Evolutionary conservation across 179 eudicot species (phyloP), one percentile per base, ranked within the genome.

Genomic region (Monotropa hypopitys): DNA sequence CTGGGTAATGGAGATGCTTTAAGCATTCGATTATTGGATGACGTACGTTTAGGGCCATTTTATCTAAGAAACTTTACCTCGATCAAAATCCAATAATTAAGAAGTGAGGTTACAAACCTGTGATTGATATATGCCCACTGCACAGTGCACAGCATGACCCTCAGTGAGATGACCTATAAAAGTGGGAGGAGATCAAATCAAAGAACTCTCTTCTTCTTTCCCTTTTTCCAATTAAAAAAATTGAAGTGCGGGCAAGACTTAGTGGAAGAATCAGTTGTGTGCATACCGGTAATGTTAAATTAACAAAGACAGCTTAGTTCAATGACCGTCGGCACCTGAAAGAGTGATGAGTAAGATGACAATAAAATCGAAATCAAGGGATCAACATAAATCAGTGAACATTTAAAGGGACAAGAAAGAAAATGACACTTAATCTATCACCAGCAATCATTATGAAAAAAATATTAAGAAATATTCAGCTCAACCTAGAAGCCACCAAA

Each of bases 261-360:
- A 51, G 10, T n/a, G 20, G 15, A 16, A 67, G 20, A 67, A 50
- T 35, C 26, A 67, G 42, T 51, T 49, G 23, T 21, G 32, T 20
- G 42, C 80, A 46, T 76, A 84, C 87, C 85, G 80, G 75, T 54
- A 68, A 26, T 49, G 62, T 46, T 40, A 59, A 61, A 13, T 38
- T 72, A 75, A 76, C 23, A 16, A 38, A 51, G 40, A 63, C 76
- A 49, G 68, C 74, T 81, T 79, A 95, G 79, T 95, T 95, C 89
- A 95, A 78, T 59, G 99, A 95, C 70, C 99, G 97, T 65, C 98
- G 98, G 71, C 99, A 95, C 91, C 99, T 95, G 85, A 83, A 85
- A 73, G 10, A 66, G 67, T 43, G 74, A 49, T 11, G 23, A 32
- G 62, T 51, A 51, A 56, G 67, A 73, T 0, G 10, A 59, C 12